Evolutionary conservation across 306 rosid species (phyloP).

Genomic region (Argentina anserina): DNA sequence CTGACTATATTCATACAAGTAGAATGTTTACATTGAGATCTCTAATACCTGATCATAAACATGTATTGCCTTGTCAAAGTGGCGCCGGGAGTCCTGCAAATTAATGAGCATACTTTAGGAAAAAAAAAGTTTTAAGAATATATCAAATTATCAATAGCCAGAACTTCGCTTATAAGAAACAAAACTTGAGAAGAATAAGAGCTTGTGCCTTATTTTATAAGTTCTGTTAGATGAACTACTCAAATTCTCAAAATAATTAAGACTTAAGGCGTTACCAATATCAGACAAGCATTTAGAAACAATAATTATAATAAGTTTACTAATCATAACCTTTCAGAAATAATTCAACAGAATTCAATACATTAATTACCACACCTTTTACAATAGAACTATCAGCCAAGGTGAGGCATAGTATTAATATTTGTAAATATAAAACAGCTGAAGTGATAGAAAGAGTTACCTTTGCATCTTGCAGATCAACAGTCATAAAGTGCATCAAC

Average conservation of each 20-base stretch:
- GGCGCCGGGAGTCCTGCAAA: slow-evolving; percentile 72
- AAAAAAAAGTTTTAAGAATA: slow-evolving; percentile 1
- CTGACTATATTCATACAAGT: not conserved
- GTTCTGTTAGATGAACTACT: not conserved
- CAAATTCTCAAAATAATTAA: not conserved
- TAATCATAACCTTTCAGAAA: not conserved
- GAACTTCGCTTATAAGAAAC: slow-evolving; percentile 6
- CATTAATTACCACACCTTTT: too few relatives aligned
- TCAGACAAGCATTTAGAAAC: not conserved
- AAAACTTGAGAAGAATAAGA: slow-evolving; percentile 7
- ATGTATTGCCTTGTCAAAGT: slow-evolving; percentile 73
- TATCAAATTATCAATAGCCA: not conserved
- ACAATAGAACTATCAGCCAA: not conserved
- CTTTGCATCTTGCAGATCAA: slow-evolving; percentile 78
- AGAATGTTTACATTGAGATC: not conserved
- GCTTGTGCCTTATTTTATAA: not conserved
- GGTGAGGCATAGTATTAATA: not conserved
- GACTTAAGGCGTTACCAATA: not conserved
- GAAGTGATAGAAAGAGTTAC: slow-evolving; percentile 32
- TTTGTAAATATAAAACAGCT: not conserved
- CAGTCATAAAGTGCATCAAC: slow-evolving; percentile 62
- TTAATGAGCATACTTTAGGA: slow-evolving; percentile 11
- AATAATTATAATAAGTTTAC: not conserved
- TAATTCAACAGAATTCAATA: not conserved
- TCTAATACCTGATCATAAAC: slow-evolving; percentile 85